Percentiles rank a stretch among this genome's conserved stretches.
Conservation (phyloP, 345 rosid genomes). For the Gossypium longicalyx region DNA sequence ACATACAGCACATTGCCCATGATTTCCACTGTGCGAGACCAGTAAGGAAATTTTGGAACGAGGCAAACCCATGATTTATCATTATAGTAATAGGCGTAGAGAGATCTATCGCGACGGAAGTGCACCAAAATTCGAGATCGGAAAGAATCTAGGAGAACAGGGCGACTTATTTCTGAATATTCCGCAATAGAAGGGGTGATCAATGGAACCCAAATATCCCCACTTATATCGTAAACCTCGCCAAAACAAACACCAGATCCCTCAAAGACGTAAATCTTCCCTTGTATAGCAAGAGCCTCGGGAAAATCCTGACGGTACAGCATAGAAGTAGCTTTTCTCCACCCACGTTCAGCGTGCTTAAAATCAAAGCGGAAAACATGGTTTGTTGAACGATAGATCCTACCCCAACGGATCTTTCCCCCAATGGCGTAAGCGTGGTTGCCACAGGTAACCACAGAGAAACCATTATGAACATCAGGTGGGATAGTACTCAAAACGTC, state of each 20-base stretch:
- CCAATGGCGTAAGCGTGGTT: background rate
- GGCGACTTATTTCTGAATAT: too few relatives aligned
- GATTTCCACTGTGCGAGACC: too few relatives aligned
- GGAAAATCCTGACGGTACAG: background rate
- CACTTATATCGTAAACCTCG: background rate
- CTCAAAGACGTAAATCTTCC: background rate
- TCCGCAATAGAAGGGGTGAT: too few relatives aligned
- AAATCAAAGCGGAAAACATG: background rate
- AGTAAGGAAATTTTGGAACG: too few relatives aligned
- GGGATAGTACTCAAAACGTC: background rate
- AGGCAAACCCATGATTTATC: too few relatives aligned
- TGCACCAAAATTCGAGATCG: too few relatives aligned
- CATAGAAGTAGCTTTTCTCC: background rate
- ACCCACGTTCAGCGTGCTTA: background rate
- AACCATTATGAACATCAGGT: background rate
- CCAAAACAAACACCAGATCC: background rate
- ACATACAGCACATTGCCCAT: too few relatives aligned
- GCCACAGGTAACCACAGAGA: background rate
- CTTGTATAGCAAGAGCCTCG: background rate
- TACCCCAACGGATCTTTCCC: background rate
- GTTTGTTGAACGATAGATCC: too few relatives aligned
- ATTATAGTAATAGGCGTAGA: too few relatives aligned
- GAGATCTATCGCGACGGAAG: too few relatives aligned
- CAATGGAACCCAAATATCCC: background rate
- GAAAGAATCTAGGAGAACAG: too few relatives aligned